phyloP scores from a whole-genome alignment of 768 basidiomycete genomes.

The Rubroboletus satanas region DNA sequence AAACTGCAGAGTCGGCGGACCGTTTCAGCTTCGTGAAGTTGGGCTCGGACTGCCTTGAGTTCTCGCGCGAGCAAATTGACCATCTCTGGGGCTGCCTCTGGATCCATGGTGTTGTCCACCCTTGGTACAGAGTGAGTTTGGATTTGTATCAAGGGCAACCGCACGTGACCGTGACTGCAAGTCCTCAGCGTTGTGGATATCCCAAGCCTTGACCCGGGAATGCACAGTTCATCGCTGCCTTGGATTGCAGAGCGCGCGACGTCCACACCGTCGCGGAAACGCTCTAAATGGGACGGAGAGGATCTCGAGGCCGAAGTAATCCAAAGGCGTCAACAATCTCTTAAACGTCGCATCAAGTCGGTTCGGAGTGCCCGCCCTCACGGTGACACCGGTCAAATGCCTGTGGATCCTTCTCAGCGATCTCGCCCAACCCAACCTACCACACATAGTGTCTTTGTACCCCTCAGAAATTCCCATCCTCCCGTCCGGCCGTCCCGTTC shows the following conservation, averaged over 20 bases:
- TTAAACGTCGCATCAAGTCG: constrained; percentile 55
- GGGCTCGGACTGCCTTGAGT: constrained; percentile 21
- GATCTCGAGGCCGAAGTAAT: constrained; percentile 43
- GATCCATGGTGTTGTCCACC: constrained; percentile 25
- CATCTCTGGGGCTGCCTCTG: constrained; percentile 25
- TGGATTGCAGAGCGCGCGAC: constrained; percentile 28
- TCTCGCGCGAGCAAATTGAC: constrained; percentile 25
- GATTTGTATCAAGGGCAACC: not conserved
- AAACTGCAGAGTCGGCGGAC: constrained; percentile 2
- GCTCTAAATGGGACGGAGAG: constrained; percentile 69
- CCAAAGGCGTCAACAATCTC: constrained; percentile 35
- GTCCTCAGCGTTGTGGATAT: not conserved
- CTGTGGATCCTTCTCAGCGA: constrained; percentile 18
- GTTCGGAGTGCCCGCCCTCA: constrained; percentile 18
- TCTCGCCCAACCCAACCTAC: constrained; percentile 12
- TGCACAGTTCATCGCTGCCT: constrained; percentile 22
- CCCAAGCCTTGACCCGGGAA: not conserved
- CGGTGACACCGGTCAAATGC: constrained; percentile 14
- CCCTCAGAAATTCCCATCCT: constrained; percentile 73
- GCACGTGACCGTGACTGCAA: constrained; percentile 12
- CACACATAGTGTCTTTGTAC: constrained; percentile 67
- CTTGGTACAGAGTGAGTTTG: not conserved
- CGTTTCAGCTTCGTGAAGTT: constrained; percentile 22
- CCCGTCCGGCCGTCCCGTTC: constrained; percentile 83
- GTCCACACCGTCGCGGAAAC: constrained; percentile 61